Conservation (phyloP, 331 rosid species). For the Quercus phellos region DNA sequence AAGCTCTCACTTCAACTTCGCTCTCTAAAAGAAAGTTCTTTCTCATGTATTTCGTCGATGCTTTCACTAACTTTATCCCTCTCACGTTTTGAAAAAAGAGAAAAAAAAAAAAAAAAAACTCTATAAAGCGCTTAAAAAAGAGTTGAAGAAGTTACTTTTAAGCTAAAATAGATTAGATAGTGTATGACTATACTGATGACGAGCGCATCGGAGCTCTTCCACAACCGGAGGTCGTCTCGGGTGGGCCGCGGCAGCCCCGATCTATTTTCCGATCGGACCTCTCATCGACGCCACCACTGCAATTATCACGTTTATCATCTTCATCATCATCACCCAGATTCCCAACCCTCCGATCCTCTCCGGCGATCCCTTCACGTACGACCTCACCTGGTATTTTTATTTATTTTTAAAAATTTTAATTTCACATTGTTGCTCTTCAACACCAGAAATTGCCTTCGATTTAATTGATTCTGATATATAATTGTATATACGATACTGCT, state of each 20-base stretch:
- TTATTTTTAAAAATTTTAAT: background rate
- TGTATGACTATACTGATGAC: slow-evolving; percentile 45
- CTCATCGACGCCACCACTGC: slow-evolving; percentile 27
- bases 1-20: no score
- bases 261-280: slow-evolving; percentile 33
- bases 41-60: no score
- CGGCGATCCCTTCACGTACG: slow-evolving; percentile 39
- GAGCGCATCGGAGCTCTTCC: slow-evolving; percentile 90
- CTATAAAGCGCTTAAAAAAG: background rate
- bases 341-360: slow-evolving; percentile 39
- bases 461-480: background rate
- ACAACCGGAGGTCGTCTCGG: slow-evolving; percentile 63
- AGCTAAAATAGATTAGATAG: background rate
- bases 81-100: no score
- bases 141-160: no score
- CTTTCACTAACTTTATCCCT: background rate
- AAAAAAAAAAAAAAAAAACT: no score
- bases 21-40: no score
- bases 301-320: background rate
- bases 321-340: slow-evolving; percentile 31
- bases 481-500: background rate
- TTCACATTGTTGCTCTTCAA: background rate
- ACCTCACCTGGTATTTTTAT: slow-evolving; percentile 20
- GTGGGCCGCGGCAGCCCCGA: slow-evolving; percentile 44
- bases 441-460: background rate